Evolutionary conservation across 1,284 basidiomycete genomes (phyloP).

Genomic region (Irpex rosettiformis): DNA sequence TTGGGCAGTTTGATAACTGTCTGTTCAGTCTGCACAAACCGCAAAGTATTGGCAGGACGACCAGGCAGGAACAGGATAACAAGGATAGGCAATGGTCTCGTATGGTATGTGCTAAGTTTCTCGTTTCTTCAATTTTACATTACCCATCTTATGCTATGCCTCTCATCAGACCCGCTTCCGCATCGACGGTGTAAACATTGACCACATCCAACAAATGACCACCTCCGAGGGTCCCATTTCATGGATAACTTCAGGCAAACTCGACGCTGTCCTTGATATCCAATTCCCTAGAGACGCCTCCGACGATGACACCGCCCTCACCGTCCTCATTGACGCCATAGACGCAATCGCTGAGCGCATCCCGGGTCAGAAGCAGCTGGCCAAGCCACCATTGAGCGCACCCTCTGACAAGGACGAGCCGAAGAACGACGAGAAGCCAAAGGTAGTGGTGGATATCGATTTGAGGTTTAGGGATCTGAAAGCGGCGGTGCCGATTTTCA

Average conservation of each 20-base stretch:
- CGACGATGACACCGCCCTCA: slow-evolving; percentile 73
- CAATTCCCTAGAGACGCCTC: slow-evolving; percentile 85
- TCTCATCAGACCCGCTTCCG: slow-evolving; percentile 79
- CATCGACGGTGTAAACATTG: slow-evolving; percentile 95
- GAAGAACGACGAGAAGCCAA: slow-evolving; percentile 33
- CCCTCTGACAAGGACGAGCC: slow-evolving; percentile 45
- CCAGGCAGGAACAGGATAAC: slow-evolving; percentile 77
- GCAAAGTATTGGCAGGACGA: slow-evolving; percentile 91
- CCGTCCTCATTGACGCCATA: slow-evolving; percentile 76
- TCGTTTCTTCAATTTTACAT: too few species aligned
- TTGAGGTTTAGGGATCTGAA: slow-evolving; percentile 95
- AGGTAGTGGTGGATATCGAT: slow-evolving; percentile 89
- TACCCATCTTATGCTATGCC: too few species aligned
- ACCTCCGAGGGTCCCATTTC: slow-evolving; percentile 87
- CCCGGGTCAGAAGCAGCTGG: slow-evolving; percentile 85
- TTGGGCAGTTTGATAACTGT: slow-evolving; percentile 98
- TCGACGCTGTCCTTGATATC: slow-evolving; percentile 97
- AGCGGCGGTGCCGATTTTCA: slow-evolving; percentile 91
- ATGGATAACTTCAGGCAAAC: slow-evolving; percentile 96
- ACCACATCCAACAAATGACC: slow-evolving; percentile 88
- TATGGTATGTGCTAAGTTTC: slow-evolving; percentile 63
- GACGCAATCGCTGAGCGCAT: slow-evolving; percentile 68
- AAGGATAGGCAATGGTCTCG: slow-evolving; percentile 82
- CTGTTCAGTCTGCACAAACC: slow-evolving; percentile 96
- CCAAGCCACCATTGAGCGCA: slow-evolving; percentile 81